Evolutionary conservation across 305 asterid species (phyloP), one percentile per base, ranked within the genome.

Genomic region (Euphrasia arctica): DNA sequence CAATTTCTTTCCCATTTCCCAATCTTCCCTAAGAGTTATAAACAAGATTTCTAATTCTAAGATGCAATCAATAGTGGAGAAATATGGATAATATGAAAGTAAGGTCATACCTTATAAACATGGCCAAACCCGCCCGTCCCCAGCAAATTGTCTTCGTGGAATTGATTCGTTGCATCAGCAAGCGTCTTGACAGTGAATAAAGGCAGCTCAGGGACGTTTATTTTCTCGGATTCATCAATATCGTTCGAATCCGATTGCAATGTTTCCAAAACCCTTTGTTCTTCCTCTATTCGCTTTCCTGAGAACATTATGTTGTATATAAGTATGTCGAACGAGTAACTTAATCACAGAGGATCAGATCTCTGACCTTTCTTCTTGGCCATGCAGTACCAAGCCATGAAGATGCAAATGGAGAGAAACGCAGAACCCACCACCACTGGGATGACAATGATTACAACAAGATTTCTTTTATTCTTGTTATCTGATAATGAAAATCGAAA

Each of bases 91-190:
- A 3, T 54, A 18, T 9, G 13, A 8, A 13, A 58, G 7, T 12
- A 0, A 13, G 28, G 32, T 32, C 32, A 9, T 58, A 32, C 62
- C 62, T 58, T 58, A 22, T 58, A 58, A 32, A 58, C 62, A 58
- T 58, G 39, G 12, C 62, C 62, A 12, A 58, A 58, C 2, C 62
- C 62, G 9, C 62, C 62, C 28, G 27, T 32, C 4, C 62, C 62
- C 13, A 58, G 62, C 43, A 58, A 5, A 32, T 32, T 58, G 27
- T 12, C 18, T 18, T 34, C 45, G 4, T 58, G 62, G 28, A 58
- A 58, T 31, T 34, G 62, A 18, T 58, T 34, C 0, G 62, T 58
- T 22, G 62, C 45, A 10, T 32, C 47, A 13, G 62, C 62, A 58
- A 58, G 62, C 11, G 62, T 13, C 48, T 58, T 7, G 62, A 32